phyloP scores from a whole-genome alignment of 2,329 filamentous ascomycete species.

The Apiospora aurea region DNA sequence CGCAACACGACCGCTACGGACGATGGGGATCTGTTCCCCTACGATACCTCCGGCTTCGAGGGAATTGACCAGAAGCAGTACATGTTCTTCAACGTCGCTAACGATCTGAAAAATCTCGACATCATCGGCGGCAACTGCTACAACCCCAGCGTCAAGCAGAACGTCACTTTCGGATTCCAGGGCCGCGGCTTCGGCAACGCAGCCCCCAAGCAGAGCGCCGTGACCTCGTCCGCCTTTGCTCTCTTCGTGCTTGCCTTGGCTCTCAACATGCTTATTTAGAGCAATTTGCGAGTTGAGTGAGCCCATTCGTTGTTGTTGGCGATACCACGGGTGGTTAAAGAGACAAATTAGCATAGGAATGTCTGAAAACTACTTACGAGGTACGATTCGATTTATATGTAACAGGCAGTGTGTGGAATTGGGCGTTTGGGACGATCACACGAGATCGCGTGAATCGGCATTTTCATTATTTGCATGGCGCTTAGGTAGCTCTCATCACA shows the following conservation, averaged over 20 bases:
- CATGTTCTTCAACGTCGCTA: constrained; percentile 80
- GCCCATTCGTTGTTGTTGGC: not conserved
- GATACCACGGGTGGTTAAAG: not conserved
- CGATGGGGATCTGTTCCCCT: constrained; percentile 71
- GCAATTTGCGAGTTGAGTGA: not conserved
- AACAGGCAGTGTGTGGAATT: not conserved
- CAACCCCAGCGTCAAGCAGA: constrained; percentile 70
- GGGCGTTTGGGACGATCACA: not conserved
- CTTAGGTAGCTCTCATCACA: not conserved
- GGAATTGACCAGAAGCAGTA: constrained; percentile 70
- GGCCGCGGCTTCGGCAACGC: constrained; percentile 55
- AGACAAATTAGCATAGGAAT: not conserved
- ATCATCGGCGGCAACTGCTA: constrained; percentile 72
- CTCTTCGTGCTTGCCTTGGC: not conserved
- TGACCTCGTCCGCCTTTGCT: constrained; percentile 11
- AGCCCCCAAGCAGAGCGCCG: constrained; percentile 31
- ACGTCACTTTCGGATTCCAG: constrained; percentile 74
- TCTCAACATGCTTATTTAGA: not conserved
- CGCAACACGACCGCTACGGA: constrained; percentile 79
- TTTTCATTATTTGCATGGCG: constrained; percentile 8
- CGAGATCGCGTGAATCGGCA: not conserved
- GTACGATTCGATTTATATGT: not conserved
- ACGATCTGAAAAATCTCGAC: constrained; percentile 72
- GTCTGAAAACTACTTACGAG: not conserved
- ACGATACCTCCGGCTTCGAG: constrained; percentile 76